These are phyloP conservation scores for Panaeolus cyanescens DNA, from an alignment of 768 basidiomycete genomes.

Conservation along the genomic window DNA sequence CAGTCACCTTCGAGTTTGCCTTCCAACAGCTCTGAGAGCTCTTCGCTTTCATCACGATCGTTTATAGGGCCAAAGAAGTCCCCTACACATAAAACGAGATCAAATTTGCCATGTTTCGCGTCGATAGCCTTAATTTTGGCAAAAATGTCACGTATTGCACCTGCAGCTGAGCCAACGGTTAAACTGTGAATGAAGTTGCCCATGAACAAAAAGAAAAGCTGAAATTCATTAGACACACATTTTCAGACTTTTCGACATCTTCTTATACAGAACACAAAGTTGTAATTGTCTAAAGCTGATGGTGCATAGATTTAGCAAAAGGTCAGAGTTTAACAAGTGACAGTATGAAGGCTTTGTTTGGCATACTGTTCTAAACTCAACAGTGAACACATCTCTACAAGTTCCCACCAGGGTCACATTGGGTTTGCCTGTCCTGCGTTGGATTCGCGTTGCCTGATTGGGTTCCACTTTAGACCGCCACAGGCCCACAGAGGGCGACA, in stretches of 20 bases:
- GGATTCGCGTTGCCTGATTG: too few relatives aligned
- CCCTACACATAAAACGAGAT: slow-evolving; percentile 78
- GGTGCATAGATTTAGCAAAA: too few relatives aligned
- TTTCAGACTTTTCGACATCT: slow-evolving; percentile 35
- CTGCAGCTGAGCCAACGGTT: slow-evolving; percentile 79
- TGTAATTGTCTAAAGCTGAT: too few relatives aligned
- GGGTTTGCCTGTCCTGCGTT: too few relatives aligned
- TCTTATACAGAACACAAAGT: too few relatives aligned
- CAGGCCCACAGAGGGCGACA: too few relatives aligned
- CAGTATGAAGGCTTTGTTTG: too few relatives aligned
- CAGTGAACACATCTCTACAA: too few relatives aligned
- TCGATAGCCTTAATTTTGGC: slow-evolving; percentile 83
- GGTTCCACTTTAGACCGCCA: too few relatives aligned
- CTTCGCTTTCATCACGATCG: slow-evolving; percentile 35
- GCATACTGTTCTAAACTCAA: too few relatives aligned
- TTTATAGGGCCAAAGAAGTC: slow-evolving; percentile 78
- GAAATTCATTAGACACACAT: slow-evolving; percentile 12
- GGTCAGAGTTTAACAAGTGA: too few relatives aligned
- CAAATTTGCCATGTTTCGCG: slow-evolving; percentile 92
- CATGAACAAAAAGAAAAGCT: neutral
- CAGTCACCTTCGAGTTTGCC: slow-evolving; percentile 66
- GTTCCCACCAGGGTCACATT: too few relatives aligned
- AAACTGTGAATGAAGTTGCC: slow-evolving; percentile 40
- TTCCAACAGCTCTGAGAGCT: slow-evolving; percentile 61
- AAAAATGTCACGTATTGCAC: slow-evolving; percentile 74